Base-by-base conservation (phyloP, 2,329 filamentous ascomycete species). In the Alternaria angustiovoidea region DNA sequence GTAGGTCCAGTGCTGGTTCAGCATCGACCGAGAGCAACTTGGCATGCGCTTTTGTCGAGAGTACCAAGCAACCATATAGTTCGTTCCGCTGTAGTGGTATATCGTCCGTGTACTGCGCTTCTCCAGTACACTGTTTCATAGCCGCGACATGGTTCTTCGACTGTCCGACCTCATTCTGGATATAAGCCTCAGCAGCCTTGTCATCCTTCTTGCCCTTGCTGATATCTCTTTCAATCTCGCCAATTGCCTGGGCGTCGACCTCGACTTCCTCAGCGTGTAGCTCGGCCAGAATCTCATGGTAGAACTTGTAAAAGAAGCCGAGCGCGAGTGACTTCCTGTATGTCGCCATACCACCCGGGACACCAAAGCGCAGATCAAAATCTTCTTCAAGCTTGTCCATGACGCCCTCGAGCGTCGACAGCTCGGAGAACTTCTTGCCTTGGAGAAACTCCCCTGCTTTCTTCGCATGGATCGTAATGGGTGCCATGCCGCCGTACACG, bases 251-350 rank as follows among this genome's bases (percentile, higher is more conserved):
- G 43, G 84, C 82, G 72, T 97, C 94, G 46, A 88, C 70, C 24
- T 86, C 82, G 6, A 64, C 74, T 36, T 82, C 78, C 39, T 82
- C 81, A 34, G 83, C 83, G 20, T 84, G 81, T 1, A 96, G 76
- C 28, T 85, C 84, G 0, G 87, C 84, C 42, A 97, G 83, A 0
- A 94, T 86, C 63, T 98, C 94, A 72, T 98, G 92, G 75, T 97
- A 98, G 79, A 97, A 99, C 39, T 93, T 89, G 79, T 98, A 98
- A 80, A 98, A 98, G 84, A 99, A 96, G 2, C 94, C 90, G 53
- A 98, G 83, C 0, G 95, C 94, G 8, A 99, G 82, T 1, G 93
- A 92, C 76, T 95, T 96, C 28, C 95, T 86, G 75, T 98, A 99
- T 1, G 93, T 96, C 0, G 95, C 94, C 95, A 99, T 99, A 38